Percentiles rank a stretch among this genome's conserved stretches.
phyloP scores from a whole-genome alignment of 345 rosid species.

The Fremontodendron californicum region DNA sequence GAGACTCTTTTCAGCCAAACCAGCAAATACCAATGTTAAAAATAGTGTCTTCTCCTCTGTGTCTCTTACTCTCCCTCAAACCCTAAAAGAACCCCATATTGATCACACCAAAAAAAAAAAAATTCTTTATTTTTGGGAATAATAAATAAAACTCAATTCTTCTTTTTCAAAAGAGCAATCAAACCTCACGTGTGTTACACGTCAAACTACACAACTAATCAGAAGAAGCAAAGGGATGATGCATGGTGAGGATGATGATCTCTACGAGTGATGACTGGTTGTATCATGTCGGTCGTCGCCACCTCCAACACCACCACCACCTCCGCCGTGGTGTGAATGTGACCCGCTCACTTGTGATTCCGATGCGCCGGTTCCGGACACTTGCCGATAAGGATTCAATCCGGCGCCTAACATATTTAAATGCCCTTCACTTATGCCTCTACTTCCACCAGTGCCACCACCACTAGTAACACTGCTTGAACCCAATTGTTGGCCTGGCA shows the following conservation, averaged over 20 bases:
- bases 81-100: conserved; percentile 37
- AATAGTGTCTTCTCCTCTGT: conserved; percentile 10
- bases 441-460: conserved; percentile 24
- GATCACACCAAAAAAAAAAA: conserved; percentile 45
- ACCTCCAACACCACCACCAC: conserved; percentile 29
- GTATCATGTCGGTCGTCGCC: conserved; percentile 63
- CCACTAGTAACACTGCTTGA: conserved; percentile 37
- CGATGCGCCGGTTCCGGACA: conserved; percentile 31
- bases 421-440: conserved; percentile 47
- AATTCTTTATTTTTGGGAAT: not conserved
- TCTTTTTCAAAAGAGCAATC: conserved; percentile 28
- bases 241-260: conserved; percentile 18
- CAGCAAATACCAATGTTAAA: conserved; percentile 33
- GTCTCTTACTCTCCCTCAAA: conserved; percentile 22
- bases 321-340: conserved; percentile 49
- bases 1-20: conserved; percentile 19
- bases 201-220: conserved; percentile 41
- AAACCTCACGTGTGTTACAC: conserved; percentile 74
- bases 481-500: conserved; percentile 70
- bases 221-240: not conserved
- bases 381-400: conserved; percentile 54
- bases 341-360: conserved; percentile 87
- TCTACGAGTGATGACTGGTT: conserved; percentile 43
- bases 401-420: conserved; percentile 69
- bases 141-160: conserved; percentile 47